Evolutionary conservation across 441 rosid species (phyloP).

Genomic region (Sinapis alba): DNA sequence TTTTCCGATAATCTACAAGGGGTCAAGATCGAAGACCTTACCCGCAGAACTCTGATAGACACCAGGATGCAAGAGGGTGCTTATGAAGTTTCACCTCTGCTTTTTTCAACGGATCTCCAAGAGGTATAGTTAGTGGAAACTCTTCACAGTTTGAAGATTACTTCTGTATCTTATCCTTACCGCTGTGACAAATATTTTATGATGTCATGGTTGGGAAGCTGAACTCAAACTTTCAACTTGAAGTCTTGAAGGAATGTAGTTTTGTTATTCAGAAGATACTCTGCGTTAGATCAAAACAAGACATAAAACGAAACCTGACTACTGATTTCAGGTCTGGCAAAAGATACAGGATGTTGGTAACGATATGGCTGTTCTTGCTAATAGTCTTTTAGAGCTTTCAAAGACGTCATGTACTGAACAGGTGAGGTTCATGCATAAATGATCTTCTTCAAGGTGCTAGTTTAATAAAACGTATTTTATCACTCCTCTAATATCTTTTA

Average conservation of each 20-base stretch:
- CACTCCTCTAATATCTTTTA: constrained; percentile 4
- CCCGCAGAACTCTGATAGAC: constrained; percentile 57
- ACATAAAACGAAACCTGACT: constrained; percentile 20
- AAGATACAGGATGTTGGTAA: constrained; percentile 66
- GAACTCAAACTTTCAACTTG: constrained; percentile 11
- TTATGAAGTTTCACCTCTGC: constrained; percentile 68
- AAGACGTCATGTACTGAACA: constrained; percentile 51
- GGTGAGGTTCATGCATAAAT: constrained; percentile 42
- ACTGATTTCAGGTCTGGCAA: constrained; percentile 68
- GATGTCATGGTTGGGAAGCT: constrained; percentile 2
- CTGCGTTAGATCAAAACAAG: neutral
- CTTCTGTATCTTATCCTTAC: neutral
- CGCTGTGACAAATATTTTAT: neutral
- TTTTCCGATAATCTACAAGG: constrained; percentile 73
- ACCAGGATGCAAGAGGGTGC: constrained; percentile 76
- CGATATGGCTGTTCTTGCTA: constrained; percentile 70
- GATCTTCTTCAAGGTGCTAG: constrained; percentile 6
- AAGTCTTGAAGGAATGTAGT: constrained; percentile 7
- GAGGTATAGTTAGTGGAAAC: constrained; percentile 49
- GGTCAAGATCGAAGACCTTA: constrained; percentile 54
- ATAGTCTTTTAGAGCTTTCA: constrained; percentile 67
- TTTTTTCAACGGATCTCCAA: constrained; percentile 63
- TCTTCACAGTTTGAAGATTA: constrained; percentile 18
- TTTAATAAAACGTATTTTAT: neutral
- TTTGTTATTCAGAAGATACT: neutral